A percentile compares a stretch with the other conserved stretches of the same genome.
Evolutionary conservation across 2,329 filamentous ascomycete species (phyloP).

Genomic region (Trichoderma semiorbis): DNA sequence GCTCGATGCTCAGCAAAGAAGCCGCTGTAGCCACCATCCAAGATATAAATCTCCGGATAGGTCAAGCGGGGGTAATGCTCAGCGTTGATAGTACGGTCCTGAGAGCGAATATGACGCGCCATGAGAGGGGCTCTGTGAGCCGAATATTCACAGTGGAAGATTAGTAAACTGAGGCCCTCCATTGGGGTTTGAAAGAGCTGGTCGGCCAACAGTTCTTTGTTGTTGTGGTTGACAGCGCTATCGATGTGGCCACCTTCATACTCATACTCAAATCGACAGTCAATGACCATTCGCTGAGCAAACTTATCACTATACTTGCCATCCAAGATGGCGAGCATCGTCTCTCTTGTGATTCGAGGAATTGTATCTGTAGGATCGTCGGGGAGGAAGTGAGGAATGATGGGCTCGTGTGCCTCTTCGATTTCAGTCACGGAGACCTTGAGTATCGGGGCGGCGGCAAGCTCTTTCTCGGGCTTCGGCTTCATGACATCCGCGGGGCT

Average conservation of each 20-base stretch:
- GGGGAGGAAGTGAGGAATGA: slow-evolving; percentile 78
- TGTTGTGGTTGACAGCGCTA: slow-evolving; percentile 92
- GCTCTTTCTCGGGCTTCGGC: slow-evolving; percentile 61
- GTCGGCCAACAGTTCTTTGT: slow-evolving; percentile 80
- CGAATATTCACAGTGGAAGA: slow-evolving; percentile 98
- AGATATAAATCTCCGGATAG: slow-evolving; percentile 96
- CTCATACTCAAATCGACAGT: slow-evolving; percentile 98
- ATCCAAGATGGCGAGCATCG: slow-evolving; percentile 82
- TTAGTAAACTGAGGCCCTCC: slow-evolving; percentile 70
- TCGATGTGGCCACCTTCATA: slow-evolving; percentile 95
- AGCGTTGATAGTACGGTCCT: slow-evolving; percentile 81
- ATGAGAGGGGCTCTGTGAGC: slow-evolving; percentile 94
- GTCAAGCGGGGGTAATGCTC: slow-evolving; percentile 83
- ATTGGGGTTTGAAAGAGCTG: slow-evolving; percentile 71
- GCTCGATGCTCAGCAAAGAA: slow-evolving; percentile 79
- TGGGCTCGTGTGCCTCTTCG: slow-evolving; percentile 69
- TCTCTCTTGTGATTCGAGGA: slow-evolving; percentile 78
- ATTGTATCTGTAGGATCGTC: slow-evolving; percentile 81
- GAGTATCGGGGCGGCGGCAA: slow-evolving; percentile 45
- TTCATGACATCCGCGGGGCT: slow-evolving; percentile 84
- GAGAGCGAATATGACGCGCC: slow-evolving; percentile 87
- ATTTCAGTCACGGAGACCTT: slow-evolving; percentile 80
- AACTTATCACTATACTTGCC: slow-evolving; percentile 75
- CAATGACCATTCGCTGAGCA: slow-evolving; percentile 81
- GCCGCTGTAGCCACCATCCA: slow-evolving; percentile 92